These are phyloP conservation scores for Celoporthe dispersa DNA, from an alignment of 2,329 filamentous ascomycete genomes.

Conservation along the genomic window DNA sequence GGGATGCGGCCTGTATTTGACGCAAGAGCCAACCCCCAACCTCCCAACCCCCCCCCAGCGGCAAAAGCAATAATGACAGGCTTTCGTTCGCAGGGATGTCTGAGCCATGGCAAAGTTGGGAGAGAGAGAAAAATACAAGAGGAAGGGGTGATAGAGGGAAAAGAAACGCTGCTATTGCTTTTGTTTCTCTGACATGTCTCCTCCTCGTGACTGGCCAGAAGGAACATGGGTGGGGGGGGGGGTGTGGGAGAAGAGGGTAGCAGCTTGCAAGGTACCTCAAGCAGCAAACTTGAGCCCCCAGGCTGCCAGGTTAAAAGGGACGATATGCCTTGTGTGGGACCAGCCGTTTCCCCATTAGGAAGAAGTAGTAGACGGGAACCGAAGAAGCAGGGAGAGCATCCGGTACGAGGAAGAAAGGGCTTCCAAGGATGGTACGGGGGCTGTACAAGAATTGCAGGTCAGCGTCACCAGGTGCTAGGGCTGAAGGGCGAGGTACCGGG, in stretches of 20 bases:
- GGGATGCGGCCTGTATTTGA: constrained; percentile 29
- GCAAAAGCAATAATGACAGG: constrained; percentile 9
- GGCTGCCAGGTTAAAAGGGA: constrained; percentile 7
- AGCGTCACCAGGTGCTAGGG: background rate
- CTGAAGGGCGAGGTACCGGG: constrained; percentile 11
- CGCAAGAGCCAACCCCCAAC: constrained; percentile 18
- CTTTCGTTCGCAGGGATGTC: constrained; percentile 6
- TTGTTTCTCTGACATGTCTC: constrained; percentile 21
- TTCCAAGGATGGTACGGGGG: constrained; percentile 16
- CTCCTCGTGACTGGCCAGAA: constrained; percentile 3
- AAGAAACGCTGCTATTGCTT: constrained; percentile 10
- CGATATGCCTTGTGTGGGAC: constrained; percentile 15
- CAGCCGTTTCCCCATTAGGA: constrained; percentile 23
- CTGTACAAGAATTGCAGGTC: constrained; percentile 15
- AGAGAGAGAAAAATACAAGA: background rate
- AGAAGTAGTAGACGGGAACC: constrained; percentile 16
- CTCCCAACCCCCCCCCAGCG: constrained; percentile 2
- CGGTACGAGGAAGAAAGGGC: background rate
- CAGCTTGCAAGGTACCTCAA: background rate
- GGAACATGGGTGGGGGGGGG: constrained; percentile 1
- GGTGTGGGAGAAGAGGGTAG: background rate
- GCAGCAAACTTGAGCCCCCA: background rate
- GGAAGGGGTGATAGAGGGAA: background rate
- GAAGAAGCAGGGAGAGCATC: constrained; percentile 15
- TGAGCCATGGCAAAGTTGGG: constrained; percentile 4